These are phyloP conservation scores for Neckera pumila DNA, from an alignment of 225 moss, liverwort and hornwort genomes.

Conservation along the genomic window DNA sequence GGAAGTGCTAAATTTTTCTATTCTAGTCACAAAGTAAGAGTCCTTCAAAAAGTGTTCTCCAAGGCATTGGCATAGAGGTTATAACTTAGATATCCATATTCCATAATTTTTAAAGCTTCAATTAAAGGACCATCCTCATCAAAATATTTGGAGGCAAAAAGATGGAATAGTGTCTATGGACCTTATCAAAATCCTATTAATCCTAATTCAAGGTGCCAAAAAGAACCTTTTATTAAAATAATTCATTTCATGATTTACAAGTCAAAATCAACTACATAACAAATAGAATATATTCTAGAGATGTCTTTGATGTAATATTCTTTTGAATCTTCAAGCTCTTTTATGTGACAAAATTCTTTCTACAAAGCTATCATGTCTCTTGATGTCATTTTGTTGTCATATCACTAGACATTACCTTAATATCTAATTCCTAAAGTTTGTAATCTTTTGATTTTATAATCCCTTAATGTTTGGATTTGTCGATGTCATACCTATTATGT, in stretches of 20 bases:
- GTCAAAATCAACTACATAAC: not conserved
- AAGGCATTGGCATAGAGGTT: too few species aligned
- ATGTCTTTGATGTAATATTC: not conserved
- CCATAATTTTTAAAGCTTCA: too few species aligned
- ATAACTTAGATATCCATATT: too few species aligned
- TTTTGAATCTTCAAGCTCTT: not conserved
- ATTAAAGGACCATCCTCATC: too few species aligned
- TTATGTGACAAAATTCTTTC: not conserved
- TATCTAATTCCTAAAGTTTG: not conserved
- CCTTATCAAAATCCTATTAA: too few species aligned
- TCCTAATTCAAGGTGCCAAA: not conserved
- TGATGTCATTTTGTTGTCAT: not conserved
- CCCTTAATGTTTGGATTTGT: not conserved
- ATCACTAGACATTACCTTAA: not conserved
- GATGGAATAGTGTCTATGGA: not conserved
- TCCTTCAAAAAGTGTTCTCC: too few species aligned
- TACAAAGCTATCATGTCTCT: not conserved
- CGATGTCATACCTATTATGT: not conserved
- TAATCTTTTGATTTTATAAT: not conserved
- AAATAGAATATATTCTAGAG: not conserved
- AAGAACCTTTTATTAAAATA: too few species aligned
- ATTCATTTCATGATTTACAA: not conserved
- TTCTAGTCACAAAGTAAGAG: too few species aligned
- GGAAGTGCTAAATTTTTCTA: not conserved
- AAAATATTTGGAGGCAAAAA: too few species aligned